Evolutionary conservation across 371 early-diverging fungal species (phyloP), one percentile per base, ranked within the genome.

Genomic region (Aphelidium insulamus): DNA sequence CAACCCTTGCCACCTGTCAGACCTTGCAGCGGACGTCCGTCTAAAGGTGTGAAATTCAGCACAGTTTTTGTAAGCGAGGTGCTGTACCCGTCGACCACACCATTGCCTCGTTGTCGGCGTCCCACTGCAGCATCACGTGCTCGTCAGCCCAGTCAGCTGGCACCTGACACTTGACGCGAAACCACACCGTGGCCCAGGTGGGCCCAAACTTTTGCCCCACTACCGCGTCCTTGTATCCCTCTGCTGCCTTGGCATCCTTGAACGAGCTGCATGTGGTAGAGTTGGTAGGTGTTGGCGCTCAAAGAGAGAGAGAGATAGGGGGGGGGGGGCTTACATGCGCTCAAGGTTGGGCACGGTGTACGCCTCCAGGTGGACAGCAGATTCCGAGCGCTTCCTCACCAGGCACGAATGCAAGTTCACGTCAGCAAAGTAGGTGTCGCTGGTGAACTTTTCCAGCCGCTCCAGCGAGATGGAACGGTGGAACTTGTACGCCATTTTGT

Each of bases 171-270:
- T 41, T 41, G 5, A 81, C 49, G 24, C 63, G 59, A 41, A 86
- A 83, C 92, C 92, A 87, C 40, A 80, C 80, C 0, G 88, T 83
- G 7, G 80, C 72, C 82, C 80, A 82, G 34, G 72, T 80, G 16
- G 85, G 87, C 17, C 85, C 84, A 52, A 82, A 78, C 47, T 36
- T 46, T 27, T 72, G 71, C 5, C 84, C 84, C 1, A 69, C 49
- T 0, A 62, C 43, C 9, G 72, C 65, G 4, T 72, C 59, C 29
- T 40, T 39, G 40, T 62, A 92, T n/a, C n/a, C n/a, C 26, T 60
- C 43, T 26, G 69, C 72, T 36, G 64, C 62, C 14, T 75, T 46
- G 0, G 94, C 91, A 32, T 88, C 71, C 9, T 64, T 59, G 47
- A 92, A 90, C 0, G 83, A 41, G 18, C n/a, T n/a, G n/a, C n/a